A percentile compares a stretch with the other conserved stretches of the same genome.
Conservation (phyloP, 1,284 basidiomycete genomes). For the Leccinum solheimii region DNA sequence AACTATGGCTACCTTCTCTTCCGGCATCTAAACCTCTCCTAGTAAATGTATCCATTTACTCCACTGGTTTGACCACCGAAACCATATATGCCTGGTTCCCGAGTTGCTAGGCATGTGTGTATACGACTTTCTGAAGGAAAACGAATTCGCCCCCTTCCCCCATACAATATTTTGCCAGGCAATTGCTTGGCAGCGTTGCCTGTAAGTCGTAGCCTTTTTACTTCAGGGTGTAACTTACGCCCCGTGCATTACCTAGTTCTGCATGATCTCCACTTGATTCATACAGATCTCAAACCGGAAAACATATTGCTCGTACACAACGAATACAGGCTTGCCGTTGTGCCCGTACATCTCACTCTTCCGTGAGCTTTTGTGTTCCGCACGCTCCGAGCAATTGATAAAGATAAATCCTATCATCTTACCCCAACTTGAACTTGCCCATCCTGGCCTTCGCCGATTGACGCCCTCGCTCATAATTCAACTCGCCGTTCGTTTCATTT, state of each 20-base stretch:
- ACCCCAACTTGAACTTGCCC: slow-evolving; percentile 45
- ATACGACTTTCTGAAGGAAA: slow-evolving; percentile 99
- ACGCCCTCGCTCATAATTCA: slow-evolving; percentile 55
- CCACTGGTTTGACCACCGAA: slow-evolving; percentile 94
- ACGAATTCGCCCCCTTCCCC: slow-evolving; percentile 95
- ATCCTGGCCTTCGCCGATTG: slow-evolving; percentile 64
- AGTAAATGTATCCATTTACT: slow-evolving; percentile 98
- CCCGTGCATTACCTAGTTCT: slow-evolving; percentile 59
- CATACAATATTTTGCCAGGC: slow-evolving; percentile 95
- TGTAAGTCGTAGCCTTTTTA: slow-evolving; percentile 58
- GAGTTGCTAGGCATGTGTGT: slow-evolving; percentile 97
- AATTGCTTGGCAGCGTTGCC: slow-evolving; percentile 90
- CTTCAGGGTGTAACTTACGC: slow-evolving; percentile 14
- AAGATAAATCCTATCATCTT: slow-evolving; percentile 50
- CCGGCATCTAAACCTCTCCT: slow-evolving; percentile 47
- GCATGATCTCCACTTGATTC: slow-evolving; percentile 88
- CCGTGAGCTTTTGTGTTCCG: slow-evolving; percentile 55
- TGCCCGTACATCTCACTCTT: slow-evolving; percentile 59
- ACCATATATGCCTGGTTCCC: slow-evolving; percentile 97
- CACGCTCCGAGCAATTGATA: slow-evolving; percentile 52
- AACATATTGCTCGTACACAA: slow-evolving; percentile 95
- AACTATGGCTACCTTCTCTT: slow-evolving; percentile 27
- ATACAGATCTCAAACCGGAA: slow-evolving; percentile 99
- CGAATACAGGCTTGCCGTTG: slow-evolving; percentile 61
- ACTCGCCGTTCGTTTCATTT: slow-evolving; percentile 60